Evolutionary conservation across 371 early-diverging fungal species (phyloP), one percentile per base, ranked within the genome.

Genomic region (Mortierella sp.): DNA sequence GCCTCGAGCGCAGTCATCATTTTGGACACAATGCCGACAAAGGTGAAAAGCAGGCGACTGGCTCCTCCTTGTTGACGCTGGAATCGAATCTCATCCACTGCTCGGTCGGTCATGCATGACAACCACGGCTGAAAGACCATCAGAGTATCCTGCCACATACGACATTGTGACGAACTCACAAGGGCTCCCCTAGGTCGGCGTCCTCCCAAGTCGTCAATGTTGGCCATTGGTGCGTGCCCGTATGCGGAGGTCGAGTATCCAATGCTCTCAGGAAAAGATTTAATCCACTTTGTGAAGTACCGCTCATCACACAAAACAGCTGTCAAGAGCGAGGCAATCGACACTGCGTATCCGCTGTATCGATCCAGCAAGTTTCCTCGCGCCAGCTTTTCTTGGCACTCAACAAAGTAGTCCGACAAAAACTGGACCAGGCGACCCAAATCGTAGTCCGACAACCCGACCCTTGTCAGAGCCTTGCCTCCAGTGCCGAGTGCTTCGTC

Each of bases 1-100:
- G 54, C 54, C 28, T 73, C 68, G 26, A 86, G 50, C 2, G 74
- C 72, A 13, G 77, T 63, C 68, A 82, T 75, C 78, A 80, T 78
- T 65, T 82, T 86, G 80, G 77, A 78, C 0, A 86, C 73, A n/a
- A 81, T 70, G 2, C 87, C 83, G 3, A 86, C 87, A 78, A 86
- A 86, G 0, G 82, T 63, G 52, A 80, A 82, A 24, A 86, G 75
- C 42, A 86, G 34, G 21, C 83, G 76, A 55, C 87, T 82, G 16
- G 87, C 83, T 1, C 87, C 87, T 4, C 76, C 71, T 34, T 82
- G 82, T 34, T 86, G 82, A 10, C 78, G 50, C 71, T 86, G 83
- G 71, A 82, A 82, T n/a, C 58, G 82, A 24, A 45, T 52, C 50
- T 86, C 87, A n/a, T 80, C 83, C 14, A 80, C 80, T 5, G 87